Percentiles rank a stretch among this genome's conserved stretches.
Conservation (phyloP, 495 filamentous ascomycete species). For the Aspergillus cristatus region DNA sequence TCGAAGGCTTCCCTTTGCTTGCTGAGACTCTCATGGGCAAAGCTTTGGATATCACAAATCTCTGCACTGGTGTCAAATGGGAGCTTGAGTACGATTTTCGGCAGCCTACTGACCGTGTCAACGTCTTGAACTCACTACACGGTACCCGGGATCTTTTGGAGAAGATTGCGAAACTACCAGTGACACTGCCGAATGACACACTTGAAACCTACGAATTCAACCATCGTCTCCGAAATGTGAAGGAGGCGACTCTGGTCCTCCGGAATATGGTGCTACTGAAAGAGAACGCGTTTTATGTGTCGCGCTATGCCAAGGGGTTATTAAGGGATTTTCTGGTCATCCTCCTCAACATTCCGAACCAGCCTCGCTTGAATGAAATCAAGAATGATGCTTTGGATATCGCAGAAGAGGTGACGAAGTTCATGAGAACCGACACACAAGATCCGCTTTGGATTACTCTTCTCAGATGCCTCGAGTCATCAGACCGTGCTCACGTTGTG, state of each 20-base stretch:
- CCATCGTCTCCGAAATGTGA: constrained; percentile 62
- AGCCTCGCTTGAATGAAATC: constrained; percentile 69
- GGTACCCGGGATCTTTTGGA: constrained; percentile 69
- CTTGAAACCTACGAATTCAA: constrained; percentile 66
- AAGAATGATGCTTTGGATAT: constrained; percentile 90
- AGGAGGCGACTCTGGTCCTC: constrained; percentile 78
- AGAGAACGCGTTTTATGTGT: constrained; percentile 79
- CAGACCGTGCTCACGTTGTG: constrained; percentile 79
- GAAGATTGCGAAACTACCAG: constrained; percentile 48
- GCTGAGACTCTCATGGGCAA: constrained; percentile 84
- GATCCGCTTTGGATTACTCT: constrained; percentile 75
- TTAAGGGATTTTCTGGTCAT: constrained; percentile 76
- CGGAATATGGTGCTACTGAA: constrained; percentile 87
- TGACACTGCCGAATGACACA: constrained; percentile 53
- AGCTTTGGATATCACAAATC: constrained; percentile 57
- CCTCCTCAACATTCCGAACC: constrained; percentile 64
- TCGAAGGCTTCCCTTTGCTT: constrained; percentile 82
- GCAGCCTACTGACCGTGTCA: constrained; percentile 46
- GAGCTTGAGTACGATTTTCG: constrained; percentile 58
- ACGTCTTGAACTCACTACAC: constrained; percentile 55
- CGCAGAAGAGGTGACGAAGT: constrained; percentile 81
- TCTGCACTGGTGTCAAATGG: constrained; percentile 81
- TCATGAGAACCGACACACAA: constrained; percentile 56
- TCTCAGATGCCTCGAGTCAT: constrained; percentile 55
- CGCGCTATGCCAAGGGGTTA: constrained; percentile 53